A percentile compares a stretch with the other conserved stretches of the same genome.
Evolutionary conservation across 192 early-diverging fungal genomes (phyloP).

Genomic region (Paraglomus occultum): DNA sequence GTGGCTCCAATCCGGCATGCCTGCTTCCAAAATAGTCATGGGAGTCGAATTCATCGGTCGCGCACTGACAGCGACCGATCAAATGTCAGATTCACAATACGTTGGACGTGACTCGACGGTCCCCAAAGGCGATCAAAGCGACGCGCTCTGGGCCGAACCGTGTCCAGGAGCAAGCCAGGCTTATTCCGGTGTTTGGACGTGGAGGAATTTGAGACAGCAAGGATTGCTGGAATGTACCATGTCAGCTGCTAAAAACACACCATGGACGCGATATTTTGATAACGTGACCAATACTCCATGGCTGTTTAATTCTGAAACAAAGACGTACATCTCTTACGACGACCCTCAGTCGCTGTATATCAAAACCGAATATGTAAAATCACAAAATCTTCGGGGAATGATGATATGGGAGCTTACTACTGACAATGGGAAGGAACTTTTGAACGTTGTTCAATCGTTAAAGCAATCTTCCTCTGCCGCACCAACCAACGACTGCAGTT

Average conservation of each 20-base stretch:
- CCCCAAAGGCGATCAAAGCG: constrained; percentile 51
- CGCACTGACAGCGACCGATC: constrained; percentile 32
- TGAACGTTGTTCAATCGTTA: constrained; percentile 34
- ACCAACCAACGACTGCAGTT: constrained; percentile 27
- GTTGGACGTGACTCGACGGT: constrained; percentile 37
- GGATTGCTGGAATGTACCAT: constrained; percentile 40
- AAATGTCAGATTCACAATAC: constrained; percentile 21
- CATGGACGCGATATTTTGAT: constrained; percentile 68
- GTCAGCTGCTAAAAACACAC: constrained; percentile 34
- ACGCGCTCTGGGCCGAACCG: constrained; percentile 54
- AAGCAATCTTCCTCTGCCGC: constrained; percentile 30
- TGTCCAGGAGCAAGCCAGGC: constrained; percentile 46
- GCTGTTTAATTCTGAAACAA: constrained; percentile 62
- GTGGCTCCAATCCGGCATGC: constrained; percentile 60
- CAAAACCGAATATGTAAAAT: constrained; percentile 59
- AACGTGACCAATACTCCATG: constrained; percentile 62
- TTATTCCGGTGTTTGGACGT: constrained; percentile 65
- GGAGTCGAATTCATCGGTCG: constrained; percentile 66
- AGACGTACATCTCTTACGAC: constrained; percentile 76
- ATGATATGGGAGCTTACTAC: constrained; percentile 59
- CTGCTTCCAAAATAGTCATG: constrained; percentile 56
- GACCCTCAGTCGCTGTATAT: constrained; percentile 61
- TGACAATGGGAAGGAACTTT: constrained; percentile 40
- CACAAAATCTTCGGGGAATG: constrained; percentile 57
- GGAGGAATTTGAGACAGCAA: constrained; percentile 58